Base-by-base conservation (phyloP, 345 rosid genomes). In the Zanthoxylum bungeanum region DNA sequence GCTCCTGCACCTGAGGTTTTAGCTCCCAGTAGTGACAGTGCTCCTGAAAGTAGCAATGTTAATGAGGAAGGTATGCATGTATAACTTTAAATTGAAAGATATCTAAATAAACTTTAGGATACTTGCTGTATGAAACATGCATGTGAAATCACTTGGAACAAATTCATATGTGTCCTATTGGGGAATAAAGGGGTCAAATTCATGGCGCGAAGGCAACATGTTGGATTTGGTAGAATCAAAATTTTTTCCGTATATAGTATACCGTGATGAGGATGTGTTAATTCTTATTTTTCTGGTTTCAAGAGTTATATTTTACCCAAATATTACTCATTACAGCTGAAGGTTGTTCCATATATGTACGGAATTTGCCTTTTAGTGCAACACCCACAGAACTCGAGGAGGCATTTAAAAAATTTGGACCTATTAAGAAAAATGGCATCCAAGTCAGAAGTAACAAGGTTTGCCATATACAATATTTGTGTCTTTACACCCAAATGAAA, bases 371-470 rank as follows among this genome's bases (percentile, higher is more conserved):
- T 36, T 77, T 71, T 72, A 81, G 69, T 47, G 95, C 97, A 75
- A 86, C 92, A 36, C 81, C 83, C 36, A 71, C 81, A 51, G 94
- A 90, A 64, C 95, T 93, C 68, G 76, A 83, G 65, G 93, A 87
- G 66, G 83, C 74, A 44, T 91, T 93, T 74, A 88, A 82, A 81
- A 82, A 17, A 33, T 93, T 88, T 77, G 97, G 97, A 64, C 85
- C 96, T 42, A 85, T 92, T 60, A 92, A 85, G 78, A 72, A 21
- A 11, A 71, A 77, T 34, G 97, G 97, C 63, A 83, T 91, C 78
- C 98, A 92, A 92, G 91, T 93, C 68, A 83, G 97, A 85, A 86
- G 88, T 80, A 63, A 79, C 76, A 87, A 81, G 97, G 97, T 91
- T 63, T 75, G 80, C 16, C 19, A 37, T 46, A 55, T 12, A 34